Evolutionary conservation across 2,329 filamentous ascomycete species (phyloP), one percentile per base, ranked within the genome.

Genomic region (Exophiala sp.): DNA sequence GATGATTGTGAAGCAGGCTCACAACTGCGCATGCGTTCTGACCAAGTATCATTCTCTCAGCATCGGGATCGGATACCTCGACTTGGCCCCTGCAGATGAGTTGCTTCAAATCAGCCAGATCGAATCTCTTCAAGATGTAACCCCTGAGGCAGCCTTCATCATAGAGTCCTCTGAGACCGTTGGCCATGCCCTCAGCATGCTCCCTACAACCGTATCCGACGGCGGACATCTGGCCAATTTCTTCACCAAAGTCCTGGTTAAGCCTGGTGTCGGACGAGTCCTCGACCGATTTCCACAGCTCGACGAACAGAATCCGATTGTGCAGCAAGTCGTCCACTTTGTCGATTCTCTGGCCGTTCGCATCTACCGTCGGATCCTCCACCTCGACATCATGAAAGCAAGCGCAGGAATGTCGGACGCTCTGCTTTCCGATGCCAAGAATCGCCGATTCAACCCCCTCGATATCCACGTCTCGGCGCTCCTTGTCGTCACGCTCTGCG

Each of bases 401-500:
- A 13, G 16, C 32, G 21, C 34, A 27, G 10, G 40, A 44, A 18
- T 43, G 18, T 6, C 16, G 32, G 37, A 11, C 11, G 21, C 11
- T 14, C 38, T 41, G 8, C 9, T 10, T 8, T 9, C 19, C 24
- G 42, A 41, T 11, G 22, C 38, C n/a, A 40, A 18, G 4, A 34
- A 34, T 11, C 37, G 16, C 13, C 22, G 35, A 14, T 55, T 46
- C 46, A 57, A 53, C 16, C 56, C 56, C 9, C 32, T 58, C 21
- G 47, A 56, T 24, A 29, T 55, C 9, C 46, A 52, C 44, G 42
- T 41, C 23, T 55, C 42, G 35, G 50, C 56, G 13, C 19, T 55
- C 7, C 38, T 52, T 2, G 46, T 51, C 14, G 47, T 55, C 39
- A 53, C 56, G 32, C 45, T 55, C 14, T 50, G 50, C 30, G 53